A percentile compares a stretch with the other conserved stretches of the same genome.
Conservation (phyloP, 2,329 filamentous ascomycete genomes). For the Lizonia empirigonia region DNA sequence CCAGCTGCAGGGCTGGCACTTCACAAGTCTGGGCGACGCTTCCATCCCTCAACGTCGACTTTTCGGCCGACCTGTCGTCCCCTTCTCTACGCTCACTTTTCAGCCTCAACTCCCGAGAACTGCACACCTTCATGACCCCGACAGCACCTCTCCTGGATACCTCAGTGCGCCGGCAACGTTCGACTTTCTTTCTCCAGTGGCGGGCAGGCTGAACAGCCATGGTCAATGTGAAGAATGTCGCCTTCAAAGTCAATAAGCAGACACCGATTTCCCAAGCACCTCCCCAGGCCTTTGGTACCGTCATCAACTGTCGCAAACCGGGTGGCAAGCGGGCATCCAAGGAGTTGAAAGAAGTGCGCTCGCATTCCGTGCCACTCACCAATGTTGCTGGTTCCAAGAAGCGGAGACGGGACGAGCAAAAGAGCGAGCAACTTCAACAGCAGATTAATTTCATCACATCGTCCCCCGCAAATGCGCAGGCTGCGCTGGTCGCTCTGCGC, state of each 20-base stretch:
- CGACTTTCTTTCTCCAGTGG: conserved; percentile 26
- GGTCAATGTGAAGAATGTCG: conserved; percentile 47
- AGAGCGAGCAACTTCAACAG: conserved; percentile 11
- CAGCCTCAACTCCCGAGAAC: conserved; percentile 9
- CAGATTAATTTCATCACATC: conserved; percentile 7
- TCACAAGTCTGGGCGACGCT: conserved; percentile 31
- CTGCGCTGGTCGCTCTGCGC: conserved; percentile 2
- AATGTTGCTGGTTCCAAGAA: conserved; percentile 37
- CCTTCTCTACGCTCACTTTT: conserved; percentile 23
- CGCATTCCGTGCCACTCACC: conserved; percentile 37
- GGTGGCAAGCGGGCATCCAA: conserved; percentile 32
- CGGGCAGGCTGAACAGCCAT: conserved; percentile 46
- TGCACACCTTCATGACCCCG: conserved; percentile 10
- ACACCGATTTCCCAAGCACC: conserved; percentile 34
- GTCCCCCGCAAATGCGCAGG: conserved; percentile 9
- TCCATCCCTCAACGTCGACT: conserved; percentile 37
- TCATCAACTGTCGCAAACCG: conserved; percentile 44
- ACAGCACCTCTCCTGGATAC: conserved; percentile 10
- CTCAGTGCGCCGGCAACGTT: conserved; percentile 22
- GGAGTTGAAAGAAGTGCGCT: conserved; percentile 35
- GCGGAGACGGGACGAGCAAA: conserved; percentile 23
- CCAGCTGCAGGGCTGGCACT: conserved; percentile 30
- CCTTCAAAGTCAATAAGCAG: conserved; percentile 49
- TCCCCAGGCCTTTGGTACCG: conserved; percentile 39
- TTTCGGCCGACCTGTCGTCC: conserved; percentile 27